Evolutionary conservation across 202 grass and related monocot species (phyloP), one percentile per base, ranked within the genome.

Genomic region (Alloteropsis angusta): DNA sequence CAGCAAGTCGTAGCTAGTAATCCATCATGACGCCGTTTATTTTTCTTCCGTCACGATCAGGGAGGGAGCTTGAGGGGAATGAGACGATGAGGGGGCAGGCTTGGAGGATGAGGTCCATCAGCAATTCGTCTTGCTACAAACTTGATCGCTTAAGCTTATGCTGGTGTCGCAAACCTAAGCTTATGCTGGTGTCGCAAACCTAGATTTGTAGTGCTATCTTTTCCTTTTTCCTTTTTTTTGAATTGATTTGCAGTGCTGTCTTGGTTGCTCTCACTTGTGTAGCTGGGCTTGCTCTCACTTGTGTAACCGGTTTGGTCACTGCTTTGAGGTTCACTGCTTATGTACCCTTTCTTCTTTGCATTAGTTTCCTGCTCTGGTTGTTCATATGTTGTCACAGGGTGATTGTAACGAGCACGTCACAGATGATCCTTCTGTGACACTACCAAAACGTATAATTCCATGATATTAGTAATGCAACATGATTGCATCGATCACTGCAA

Each of bases 401-500:
- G 47, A 54, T 22, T 17, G 7, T 70, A 34, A 32, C 7, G 22
- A 17, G 6, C 12, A 25, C 39, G 26, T 16, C 26, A 50, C 26
- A 32, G 12, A 34, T 38, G 12, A 34, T 38, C 53, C 5, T 25
- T 38, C 3, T 25, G 28, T 13, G 8, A 61, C 2, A 3, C 18
- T 13, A 60, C 14, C 17, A 61, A 74, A 42, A 21, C 8, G 13
- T 4, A 26, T 0, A 25, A 25, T 3, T 44, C 5, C 30, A 32
- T 14, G n/a, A 52, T 9, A 15, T 45, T 15, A 69, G 47, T 39
- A 65, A 48, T 49, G 50, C 47, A 77, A 59, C 71, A 71, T 43
- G 39, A 68, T 57, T 74, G 63, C 71, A 81, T 71, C 22, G 80
- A 59, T 50, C 22, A 76, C 35, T 58, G 71, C 70, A 77, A 81